Conservation (phyloP, 805 yeast genomes). For the Cyberlindnera suaveolens region DNA sequence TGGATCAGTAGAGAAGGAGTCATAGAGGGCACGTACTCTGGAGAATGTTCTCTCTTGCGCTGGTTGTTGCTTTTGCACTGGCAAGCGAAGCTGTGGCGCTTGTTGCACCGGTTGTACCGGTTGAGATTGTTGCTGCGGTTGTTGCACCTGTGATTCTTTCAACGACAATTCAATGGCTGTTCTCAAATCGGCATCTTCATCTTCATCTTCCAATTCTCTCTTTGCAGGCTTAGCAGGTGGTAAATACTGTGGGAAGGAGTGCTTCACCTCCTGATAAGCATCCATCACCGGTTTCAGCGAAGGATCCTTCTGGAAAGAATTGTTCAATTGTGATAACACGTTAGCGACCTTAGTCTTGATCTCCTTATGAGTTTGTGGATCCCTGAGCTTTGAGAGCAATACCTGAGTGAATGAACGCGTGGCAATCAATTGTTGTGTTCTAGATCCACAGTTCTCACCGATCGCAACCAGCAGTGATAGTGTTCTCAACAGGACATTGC, state of each 20-base stretch:
- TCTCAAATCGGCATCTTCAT: slow-evolving; percentile 77
- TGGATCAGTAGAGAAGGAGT: slow-evolving; percentile 67
- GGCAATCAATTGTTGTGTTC: slow-evolving; percentile 57
- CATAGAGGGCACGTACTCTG: slow-evolving; percentile 81
- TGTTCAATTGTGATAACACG: slow-evolving; percentile 58
- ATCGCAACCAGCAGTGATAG: slow-evolving; percentile 50
- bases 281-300: slow-evolving; percentile 65
- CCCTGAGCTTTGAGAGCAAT: slow-evolving; percentile 45
- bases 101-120: slow-evolving; percentile 12
- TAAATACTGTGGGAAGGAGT: slow-evolving; percentile 32
- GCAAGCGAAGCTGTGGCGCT: slow-evolving; percentile 8
- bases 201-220: slow-evolving; percentile 42
- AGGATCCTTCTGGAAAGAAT: slow-evolving; percentile 67
- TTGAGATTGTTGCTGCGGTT: slow-evolving; percentile 12
- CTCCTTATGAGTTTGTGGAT: slow-evolving; percentile 51
- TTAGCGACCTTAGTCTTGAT: slow-evolving; percentile 64
- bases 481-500: slow-evolving; percentile 59
- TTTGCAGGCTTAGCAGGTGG: slow-evolving; percentile 58
- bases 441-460: slow-evolving; percentile 75
- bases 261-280: slow-evolving; percentile 45
- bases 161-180: slow-evolving; percentile 71
- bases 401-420: slow-evolving; percentile 45
- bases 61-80: slow-evolving; percentile 5
- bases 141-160: slow-evolving; percentile 17
- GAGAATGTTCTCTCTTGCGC: slow-evolving; percentile 32